A percentile compares a stretch with the other conserved stretches of the same genome.
phyloP scores from a whole-genome alignment of 2,329 filamentous ascomycete species.

The Lasiodiplodia hormozganensis region DNA sequence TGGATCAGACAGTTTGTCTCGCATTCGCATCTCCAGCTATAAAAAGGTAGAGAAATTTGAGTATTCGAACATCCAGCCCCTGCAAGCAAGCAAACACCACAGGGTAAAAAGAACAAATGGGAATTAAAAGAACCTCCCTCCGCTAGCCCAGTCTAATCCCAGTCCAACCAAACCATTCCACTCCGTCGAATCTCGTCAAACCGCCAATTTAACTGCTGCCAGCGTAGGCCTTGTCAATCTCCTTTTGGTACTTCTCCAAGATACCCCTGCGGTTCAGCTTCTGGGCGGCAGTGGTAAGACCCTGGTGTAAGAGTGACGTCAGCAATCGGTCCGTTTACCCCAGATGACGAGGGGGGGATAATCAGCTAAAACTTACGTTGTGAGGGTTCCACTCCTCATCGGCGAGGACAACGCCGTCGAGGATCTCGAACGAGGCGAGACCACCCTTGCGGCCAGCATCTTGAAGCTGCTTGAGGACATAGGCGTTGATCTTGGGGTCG shows the following conservation, averaged over 20 bases:
- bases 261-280: constrained; percentile 61
- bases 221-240: constrained; percentile 56
- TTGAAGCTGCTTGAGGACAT: constrained; percentile 75
- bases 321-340: constrained; percentile 30
- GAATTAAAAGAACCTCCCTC: neutral
- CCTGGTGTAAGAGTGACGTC: constrained; percentile 42
- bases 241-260: constrained; percentile 58
- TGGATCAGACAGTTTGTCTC: neutral
- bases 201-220: constrained; percentile 13
- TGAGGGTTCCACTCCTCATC: constrained; percentile 89
- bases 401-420: constrained; percentile 77
- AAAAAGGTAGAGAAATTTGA: neutral
- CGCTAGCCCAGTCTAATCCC: neutral
- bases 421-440: constrained; percentile 73
- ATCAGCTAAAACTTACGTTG: constrained; percentile 67
- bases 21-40: neutral
- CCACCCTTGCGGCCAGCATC: constrained; percentile 69
- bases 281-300: constrained; percentile 59
- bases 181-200: neutral
- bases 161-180: neutral
- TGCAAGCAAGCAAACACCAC: neutral
- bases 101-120: neutral
- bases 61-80: neutral
- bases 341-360: neutral
- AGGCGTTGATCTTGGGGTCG: constrained; percentile 67